phyloP scores from a whole-genome alignment of 1,139 yeast species.

The Saccharomyces hybrid region DNA sequence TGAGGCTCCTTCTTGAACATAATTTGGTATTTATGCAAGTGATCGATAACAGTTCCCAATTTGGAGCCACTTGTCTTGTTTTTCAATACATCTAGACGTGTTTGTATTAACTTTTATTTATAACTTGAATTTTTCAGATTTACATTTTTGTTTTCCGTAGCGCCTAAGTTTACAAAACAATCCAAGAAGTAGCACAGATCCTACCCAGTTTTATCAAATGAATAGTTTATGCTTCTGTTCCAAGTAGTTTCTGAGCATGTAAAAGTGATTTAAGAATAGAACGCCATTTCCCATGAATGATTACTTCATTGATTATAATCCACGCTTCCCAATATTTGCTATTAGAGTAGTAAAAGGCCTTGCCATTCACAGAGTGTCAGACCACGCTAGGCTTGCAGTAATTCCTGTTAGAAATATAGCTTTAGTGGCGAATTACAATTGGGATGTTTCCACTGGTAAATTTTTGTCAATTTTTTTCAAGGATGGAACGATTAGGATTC shows the following conservation, averaged over 20 bases:
- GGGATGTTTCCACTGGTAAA: conserved; percentile 23
- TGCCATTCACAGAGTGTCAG: conserved; percentile 13
- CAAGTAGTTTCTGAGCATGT: not conserved
- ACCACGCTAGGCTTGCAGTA: conserved; percentile 15
- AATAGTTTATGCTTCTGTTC: not conserved
- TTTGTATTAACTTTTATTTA: not conserved
- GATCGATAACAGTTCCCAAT: not conserved
- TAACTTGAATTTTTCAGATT: not conserved
- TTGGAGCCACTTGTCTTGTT: too few relatives aligned
- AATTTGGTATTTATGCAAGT: not conserved
- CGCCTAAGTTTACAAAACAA: not conserved
- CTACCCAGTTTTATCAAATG: not conserved
- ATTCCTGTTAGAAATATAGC: conserved; percentile 18
- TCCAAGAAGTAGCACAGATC: not conserved
- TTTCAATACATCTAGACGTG: too few relatives aligned
- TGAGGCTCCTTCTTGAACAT: conserved; percentile 64
- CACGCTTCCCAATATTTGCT: conserved; percentile 10
- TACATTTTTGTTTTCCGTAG: not conserved
- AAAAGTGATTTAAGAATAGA: not conserved
- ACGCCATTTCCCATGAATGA: not conserved
- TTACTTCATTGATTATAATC: conserved; percentile 7
- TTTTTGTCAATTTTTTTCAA: conserved; percentile 17
- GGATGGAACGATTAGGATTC: conserved; percentile 23
- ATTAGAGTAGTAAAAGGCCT: conserved; percentile 11
- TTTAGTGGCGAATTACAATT: conserved; percentile 14